Base-by-base conservation (phyloP, 768 basidiomycete genomes). In the Cantharellus anzutake region DNA sequence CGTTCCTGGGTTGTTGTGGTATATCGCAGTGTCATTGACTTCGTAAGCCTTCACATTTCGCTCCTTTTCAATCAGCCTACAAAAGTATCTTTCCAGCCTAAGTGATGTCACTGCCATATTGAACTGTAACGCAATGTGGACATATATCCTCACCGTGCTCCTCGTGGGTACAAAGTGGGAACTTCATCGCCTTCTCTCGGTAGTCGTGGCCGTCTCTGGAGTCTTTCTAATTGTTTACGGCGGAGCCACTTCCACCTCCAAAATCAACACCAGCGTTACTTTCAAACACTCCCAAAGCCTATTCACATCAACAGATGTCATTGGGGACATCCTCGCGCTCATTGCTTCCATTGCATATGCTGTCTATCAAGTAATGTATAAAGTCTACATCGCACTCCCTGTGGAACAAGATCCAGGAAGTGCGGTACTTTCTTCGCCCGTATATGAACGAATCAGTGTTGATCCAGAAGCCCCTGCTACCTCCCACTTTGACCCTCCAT, bases 81-180 rank as follows among this genome's bases (percentile, higher is more conserved):
- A 29, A 29, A 29, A 29, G 20, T 29, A 29, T 51, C 29, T 56
- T 34, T 60, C 37, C 62, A 89, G 90, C 34, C 74, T 90, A 37
- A 84, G 82, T 64, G 88, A 92, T 70, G 80, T 92, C 37, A 93
- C 89, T 40, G 70, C 72, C 0, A 79, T 91, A 37, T 90, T 86
- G 81, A 93, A 94, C 67, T 82, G 85, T 4, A 87, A 86, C 65
- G 84, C 87, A 0, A 92, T 97, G 73, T 92, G 90, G 69, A 86
- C 87, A 3, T 98, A 97, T 67, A 68, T 90, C 37, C 79, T 97
- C 68, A 79, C 83, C n/a, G 80, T 92, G 62, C 42, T 68, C 42
- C 63, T 71, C 35, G 63, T 71, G 2, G 52, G 65, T 41, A 14
- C 62, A 64, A 53, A 79, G 64, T 83, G 83, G 84, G 78, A 85